phyloP scores from a whole-genome alignment of 192 early-diverging fungal genomes.

The Dimargaris verticillata region DNA sequence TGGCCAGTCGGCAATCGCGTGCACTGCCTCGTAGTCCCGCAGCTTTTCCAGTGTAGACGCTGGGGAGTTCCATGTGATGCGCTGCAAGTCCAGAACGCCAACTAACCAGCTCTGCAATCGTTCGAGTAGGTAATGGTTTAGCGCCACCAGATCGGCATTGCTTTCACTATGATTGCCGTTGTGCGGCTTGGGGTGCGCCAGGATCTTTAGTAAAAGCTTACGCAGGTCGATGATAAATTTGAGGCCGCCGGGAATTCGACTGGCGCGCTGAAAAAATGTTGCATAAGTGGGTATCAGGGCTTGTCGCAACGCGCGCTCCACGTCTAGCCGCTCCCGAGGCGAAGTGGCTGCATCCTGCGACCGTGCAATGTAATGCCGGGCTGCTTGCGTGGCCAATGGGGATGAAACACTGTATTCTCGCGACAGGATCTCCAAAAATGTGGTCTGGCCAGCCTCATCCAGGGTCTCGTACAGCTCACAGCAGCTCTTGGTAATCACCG shows the following conservation, averaged over 20 bases:
- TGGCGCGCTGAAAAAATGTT: conserved; percentile 60
- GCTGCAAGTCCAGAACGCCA: conserved; percentile 55
- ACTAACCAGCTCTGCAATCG: conserved; percentile 65
- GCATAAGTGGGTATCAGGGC: conserved; percentile 49
- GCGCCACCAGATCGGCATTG: conserved; percentile 29
- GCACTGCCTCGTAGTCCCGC: conserved; percentile 73
- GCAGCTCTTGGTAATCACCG: conserved; percentile 25
- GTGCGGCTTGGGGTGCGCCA: neutral
- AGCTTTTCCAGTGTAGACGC: conserved; percentile 72
- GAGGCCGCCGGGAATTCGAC: conserved; percentile 58
- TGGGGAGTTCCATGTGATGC: conserved; percentile 69
- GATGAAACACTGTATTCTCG: conserved; percentile 12
- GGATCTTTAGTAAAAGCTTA: conserved; percentile 41
- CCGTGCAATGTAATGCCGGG: conserved; percentile 10
- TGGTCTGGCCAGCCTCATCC: conserved; percentile 16
- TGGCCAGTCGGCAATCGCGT: conserved; percentile 62
- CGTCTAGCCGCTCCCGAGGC: conserved; percentile 8
- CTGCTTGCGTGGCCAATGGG: conserved; percentile 10
- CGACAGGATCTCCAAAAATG: conserved; percentile 16
- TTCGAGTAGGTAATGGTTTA: conserved; percentile 46
- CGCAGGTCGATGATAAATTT: conserved; percentile 67
- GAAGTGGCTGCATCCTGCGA: conserved; percentile 14
- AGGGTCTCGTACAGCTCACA: conserved; percentile 39
- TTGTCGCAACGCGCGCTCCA: conserved; percentile 42
- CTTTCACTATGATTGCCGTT: conserved; percentile 17